Evolutionary conservation across 371 early-diverging fungal species (phyloP).

Genomic region (Lichtheimia corymbifera): DNA sequence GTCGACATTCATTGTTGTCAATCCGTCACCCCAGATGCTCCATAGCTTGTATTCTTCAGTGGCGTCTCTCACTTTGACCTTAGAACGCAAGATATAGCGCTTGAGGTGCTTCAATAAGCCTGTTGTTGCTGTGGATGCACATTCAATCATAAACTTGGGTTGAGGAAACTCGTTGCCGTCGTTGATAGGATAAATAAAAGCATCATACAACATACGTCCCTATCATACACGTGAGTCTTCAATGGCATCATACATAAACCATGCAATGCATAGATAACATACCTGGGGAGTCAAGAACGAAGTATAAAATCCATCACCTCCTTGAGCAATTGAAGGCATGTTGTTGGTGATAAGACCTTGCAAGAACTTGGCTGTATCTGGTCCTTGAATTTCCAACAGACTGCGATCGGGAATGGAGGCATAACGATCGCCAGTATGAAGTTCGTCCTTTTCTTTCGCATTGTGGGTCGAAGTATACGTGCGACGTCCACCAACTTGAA

Average conservation of each 20-base stretch:
- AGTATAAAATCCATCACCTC: slow-evolving; percentile 73
- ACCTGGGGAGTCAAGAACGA: slow-evolving; percentile 83
- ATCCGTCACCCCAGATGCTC: slow-evolving; percentile 60
- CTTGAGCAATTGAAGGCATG: slow-evolving; percentile 69
- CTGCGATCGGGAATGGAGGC: slow-evolving; percentile 62
- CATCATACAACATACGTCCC: slow-evolving; percentile 90
- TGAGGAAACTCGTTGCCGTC: slow-evolving; percentile 64
- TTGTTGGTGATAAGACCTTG: slow-evolving; percentile 92
- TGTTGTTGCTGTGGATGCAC: slow-evolving; percentile 52
- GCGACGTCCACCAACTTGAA: neutral
- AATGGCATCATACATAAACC: neutral
- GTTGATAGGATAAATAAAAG: slow-evolving; percentile 84
- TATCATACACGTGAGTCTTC: slow-evolving; percentile 10
- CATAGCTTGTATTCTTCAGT: slow-evolving; percentile 62
- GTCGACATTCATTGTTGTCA: slow-evolving; percentile 6
- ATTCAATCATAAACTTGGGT: slow-evolving; percentile 77
- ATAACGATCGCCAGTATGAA: slow-evolving; percentile 31
- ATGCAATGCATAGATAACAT: slow-evolving; percentile 4
- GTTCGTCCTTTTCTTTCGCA: neutral
- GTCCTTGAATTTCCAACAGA: slow-evolving; percentile 70
- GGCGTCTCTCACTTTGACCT: slow-evolving; percentile 69
- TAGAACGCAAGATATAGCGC: slow-evolving; percentile 78
- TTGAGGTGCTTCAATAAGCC: slow-evolving; percentile 68
- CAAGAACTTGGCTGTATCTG: slow-evolving; percentile 78
- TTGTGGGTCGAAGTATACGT: neutral